Evolutionary conservation across 2,329 filamentous ascomycete species (phyloP).

Genomic region (Cercospora beticola): DNA sequence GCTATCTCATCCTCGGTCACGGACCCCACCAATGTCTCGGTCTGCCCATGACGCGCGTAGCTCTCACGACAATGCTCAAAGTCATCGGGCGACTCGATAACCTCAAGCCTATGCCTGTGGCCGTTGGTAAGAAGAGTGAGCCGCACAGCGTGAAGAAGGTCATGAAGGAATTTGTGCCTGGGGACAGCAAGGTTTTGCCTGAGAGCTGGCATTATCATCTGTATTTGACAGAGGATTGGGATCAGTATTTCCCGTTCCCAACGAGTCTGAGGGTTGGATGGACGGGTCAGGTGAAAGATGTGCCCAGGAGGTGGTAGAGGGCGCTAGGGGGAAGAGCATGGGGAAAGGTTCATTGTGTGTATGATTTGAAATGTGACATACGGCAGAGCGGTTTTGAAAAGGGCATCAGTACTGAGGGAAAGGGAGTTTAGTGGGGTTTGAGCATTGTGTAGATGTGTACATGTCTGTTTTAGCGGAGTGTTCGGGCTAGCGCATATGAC

Average conservation of each 20-base stretch:
- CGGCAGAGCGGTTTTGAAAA: neutral
- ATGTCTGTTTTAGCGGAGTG: neutral
- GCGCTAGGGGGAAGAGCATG: neutral
- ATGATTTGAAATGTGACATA: neutral
- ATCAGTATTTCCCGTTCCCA: conserved; percentile 50
- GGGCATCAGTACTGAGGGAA: neutral
- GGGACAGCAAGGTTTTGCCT: conserved; percentile 36
- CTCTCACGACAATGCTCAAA: conserved; percentile 49
- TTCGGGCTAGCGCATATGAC: neutral
- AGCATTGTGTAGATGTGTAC: neutral
- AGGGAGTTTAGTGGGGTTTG: neutral
- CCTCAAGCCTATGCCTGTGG: conserved; percentile 42
- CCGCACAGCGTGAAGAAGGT: conserved; percentile 48
- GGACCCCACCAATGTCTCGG: conserved; percentile 48
- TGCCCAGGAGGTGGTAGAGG: conserved; percentile 6
- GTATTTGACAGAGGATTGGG: conserved; percentile 51
- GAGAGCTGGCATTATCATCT: conserved; percentile 41
- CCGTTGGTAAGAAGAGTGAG: conserved; percentile 33
- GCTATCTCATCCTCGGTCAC: conserved; percentile 47
- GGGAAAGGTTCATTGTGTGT: neutral
- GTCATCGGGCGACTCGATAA: conserved; percentile 44
- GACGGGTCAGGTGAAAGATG: conserved; percentile 28
- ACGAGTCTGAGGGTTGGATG: conserved; percentile 41
- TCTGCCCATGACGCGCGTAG: conserved; percentile 44
- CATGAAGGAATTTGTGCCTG: conserved; percentile 36